Evolutionary conservation across 345 rosid species (phyloP).

Genomic region (Psidium friedrichsthalianum): DNA sequence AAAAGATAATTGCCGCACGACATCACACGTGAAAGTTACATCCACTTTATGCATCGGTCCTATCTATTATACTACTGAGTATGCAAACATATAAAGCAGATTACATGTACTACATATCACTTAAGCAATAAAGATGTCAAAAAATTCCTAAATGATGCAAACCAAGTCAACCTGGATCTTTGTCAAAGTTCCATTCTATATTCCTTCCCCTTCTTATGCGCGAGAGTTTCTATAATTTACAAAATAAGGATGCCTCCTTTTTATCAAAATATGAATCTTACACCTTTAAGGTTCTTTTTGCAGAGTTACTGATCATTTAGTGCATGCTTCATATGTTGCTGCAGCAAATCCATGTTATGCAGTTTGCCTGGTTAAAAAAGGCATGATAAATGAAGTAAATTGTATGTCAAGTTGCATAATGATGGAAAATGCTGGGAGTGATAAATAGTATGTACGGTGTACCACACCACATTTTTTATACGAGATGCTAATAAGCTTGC

Average conservation of each 20-base stretch:
- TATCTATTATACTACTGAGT: background rate
- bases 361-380: background rate
- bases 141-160: background rate
- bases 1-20: background rate
- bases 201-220: background rate
- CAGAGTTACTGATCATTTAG: background rate
- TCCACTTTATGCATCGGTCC: background rate
- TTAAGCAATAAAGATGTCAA: background rate
- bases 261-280: background rate
- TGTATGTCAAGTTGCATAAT: background rate
- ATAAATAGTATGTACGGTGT: background rate
- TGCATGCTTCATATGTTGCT: background rate
- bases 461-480: background rate
- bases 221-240: background rate
- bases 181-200: background rate
- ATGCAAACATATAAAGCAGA: background rate
- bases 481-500: background rate
- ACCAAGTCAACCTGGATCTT: background rate
- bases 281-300: background rate
- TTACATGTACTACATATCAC: background rate
- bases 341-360: background rate
- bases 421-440: background rate
- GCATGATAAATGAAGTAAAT: background rate
- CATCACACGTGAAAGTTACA: background rate
- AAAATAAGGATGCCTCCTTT: background rate